These are phyloP conservation scores for Parastagonospora nodorum DNA, from an alignment of 2,329 filamentous ascomycete genomes.

Conservation along the genomic window DNA sequence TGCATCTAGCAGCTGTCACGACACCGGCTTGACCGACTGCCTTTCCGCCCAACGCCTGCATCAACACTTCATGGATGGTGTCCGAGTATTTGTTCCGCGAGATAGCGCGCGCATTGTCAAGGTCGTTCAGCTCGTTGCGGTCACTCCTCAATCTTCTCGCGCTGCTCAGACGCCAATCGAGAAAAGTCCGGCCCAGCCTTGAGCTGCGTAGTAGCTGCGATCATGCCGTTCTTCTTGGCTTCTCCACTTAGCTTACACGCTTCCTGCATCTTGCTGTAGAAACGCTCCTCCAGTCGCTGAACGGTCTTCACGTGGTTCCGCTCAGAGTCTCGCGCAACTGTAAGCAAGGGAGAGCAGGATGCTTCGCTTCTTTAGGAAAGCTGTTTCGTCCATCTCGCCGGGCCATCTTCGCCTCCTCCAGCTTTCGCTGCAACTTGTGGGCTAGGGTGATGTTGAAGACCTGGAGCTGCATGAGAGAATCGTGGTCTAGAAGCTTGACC, in stretches of 20 bases:
- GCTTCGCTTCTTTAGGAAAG: neutral
- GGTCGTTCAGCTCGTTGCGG: neutral
- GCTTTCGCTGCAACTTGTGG: neutral
- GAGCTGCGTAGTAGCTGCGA: neutral
- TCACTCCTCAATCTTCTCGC: neutral
- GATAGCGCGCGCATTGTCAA: neutral
- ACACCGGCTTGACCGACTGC: neutral
- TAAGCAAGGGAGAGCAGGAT: neutral
- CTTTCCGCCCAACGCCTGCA: neutral
- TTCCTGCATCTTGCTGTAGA: neutral
- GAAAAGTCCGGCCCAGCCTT: neutral
- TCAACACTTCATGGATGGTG: neutral
- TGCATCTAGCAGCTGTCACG: neutral
- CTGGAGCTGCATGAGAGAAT: neutral
- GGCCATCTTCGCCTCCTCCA: neutral
- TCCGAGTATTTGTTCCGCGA: neutral
- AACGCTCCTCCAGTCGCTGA: neutral
- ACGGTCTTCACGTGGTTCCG: neutral
- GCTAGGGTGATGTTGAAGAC: neutral
- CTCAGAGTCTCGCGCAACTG: neutral
- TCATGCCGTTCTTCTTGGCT: neutral
- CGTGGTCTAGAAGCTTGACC: neutral
- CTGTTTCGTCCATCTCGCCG: neutral
- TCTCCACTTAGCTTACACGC: neutral
- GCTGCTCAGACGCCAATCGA: neutral